phyloP scores from a whole-genome alignment of 768 basidiomycete genomes.

The Tulasnella sp. region DNA sequence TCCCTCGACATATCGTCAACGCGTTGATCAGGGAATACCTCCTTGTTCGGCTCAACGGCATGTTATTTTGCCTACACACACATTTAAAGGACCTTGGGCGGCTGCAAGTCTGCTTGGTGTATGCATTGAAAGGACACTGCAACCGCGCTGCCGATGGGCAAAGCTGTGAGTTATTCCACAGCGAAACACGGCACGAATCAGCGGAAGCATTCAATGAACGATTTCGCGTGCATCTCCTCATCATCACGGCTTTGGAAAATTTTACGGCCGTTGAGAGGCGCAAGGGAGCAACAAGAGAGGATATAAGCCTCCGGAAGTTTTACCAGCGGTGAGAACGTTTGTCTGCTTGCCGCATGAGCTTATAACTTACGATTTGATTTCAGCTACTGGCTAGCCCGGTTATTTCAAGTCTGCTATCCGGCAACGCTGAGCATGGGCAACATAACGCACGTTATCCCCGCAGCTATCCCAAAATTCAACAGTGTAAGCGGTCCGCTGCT shows the following conservation, averaged over 20 bases:
- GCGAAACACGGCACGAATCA: background rate
- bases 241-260: background rate
- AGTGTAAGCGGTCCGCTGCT: background rate
- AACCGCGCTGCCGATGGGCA: background rate
- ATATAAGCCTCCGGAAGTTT: background rate
- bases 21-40: background rate
- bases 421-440: background rate
- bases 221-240: background rate
- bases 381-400: background rate
- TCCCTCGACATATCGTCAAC: background rate
- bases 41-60: background rate
- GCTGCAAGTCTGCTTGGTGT: background rate
- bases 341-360: background rate
- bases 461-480: background rate
- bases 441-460: background rate
- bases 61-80: background rate
- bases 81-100: background rate
- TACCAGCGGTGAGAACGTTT: background rate
- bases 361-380: background rate
- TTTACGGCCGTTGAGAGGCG: background rate
- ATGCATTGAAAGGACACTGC: background rate
- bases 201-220: background rate
- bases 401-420: constrained; percentile 1
- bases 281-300: background rate
- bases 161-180: background rate